Conservation (phyloP, 805 yeast genomes). For the Yarrowia sp. region DNA sequence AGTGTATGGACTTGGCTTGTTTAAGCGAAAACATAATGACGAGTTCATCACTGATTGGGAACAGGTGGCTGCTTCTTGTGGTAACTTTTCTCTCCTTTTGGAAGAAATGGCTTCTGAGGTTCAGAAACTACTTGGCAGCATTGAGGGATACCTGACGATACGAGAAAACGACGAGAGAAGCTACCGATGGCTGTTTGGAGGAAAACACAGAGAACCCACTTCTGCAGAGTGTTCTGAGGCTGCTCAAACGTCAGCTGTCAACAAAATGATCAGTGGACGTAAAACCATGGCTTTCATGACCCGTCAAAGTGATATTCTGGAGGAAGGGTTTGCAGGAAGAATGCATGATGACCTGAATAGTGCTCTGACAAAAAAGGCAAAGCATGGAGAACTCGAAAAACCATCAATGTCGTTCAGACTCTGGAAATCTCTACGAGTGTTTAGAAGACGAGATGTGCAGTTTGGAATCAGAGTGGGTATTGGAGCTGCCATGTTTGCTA, state of each 20-base stretch:
- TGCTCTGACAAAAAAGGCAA: slow-evolving; percentile 10
- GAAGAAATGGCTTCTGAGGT: slow-evolving; percentile 62
- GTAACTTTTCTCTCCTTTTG: slow-evolving; percentile 67
- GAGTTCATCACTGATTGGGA: slow-evolving; percentile 61
- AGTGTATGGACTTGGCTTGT: slow-evolving; percentile 56
- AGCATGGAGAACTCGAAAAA: slow-evolving; percentile 19
- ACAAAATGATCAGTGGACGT: neutral
- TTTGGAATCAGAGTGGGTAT: slow-evolving; percentile 77
- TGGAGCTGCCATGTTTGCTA: slow-evolving; percentile 65
- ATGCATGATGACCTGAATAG: slow-evolving; percentile 15
- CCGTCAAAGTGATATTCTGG: slow-evolving; percentile 12
- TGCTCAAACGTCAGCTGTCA: slow-evolving; percentile 8
- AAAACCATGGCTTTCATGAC: slow-evolving; percentile 19
- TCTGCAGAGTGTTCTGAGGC: neutral
- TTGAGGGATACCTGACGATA: slow-evolving; percentile 41
- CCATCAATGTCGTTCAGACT: slow-evolving; percentile 34
- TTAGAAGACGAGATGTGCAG: slow-evolving; percentile 65
- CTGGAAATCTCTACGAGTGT: slow-evolving; percentile 46
- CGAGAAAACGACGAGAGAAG: slow-evolving; percentile 34
- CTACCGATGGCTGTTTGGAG: slow-evolving; percentile 49
- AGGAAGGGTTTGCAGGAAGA: slow-evolving; percentile 26
- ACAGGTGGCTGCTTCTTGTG: slow-evolving; percentile 81
- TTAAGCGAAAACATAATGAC: slow-evolving; percentile 40
- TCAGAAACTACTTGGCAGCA: slow-evolving; percentile 44
- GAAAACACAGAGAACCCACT: slow-evolving; percentile 30